phyloP scores from a whole-genome alignment of 257 asterid species.

The Solanum sitiens region DNA sequence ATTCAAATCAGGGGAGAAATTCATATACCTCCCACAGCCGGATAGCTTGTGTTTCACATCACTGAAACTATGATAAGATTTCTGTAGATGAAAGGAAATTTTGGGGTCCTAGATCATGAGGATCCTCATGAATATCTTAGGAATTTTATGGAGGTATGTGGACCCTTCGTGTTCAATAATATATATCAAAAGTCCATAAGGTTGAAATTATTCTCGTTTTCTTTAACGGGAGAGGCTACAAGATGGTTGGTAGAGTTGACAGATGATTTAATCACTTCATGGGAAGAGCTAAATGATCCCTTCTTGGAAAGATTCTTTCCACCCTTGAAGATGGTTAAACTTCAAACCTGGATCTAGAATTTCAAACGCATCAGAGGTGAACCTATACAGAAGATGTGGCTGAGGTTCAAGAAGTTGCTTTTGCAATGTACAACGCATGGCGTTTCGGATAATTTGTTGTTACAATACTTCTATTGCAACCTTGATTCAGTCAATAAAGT shows the following conservation, averaged over 20 bases:
- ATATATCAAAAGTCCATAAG: no score
- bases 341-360: background rate
- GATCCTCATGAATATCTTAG: no score
- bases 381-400: background rate
- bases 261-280: background rate
- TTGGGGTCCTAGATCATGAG: no score
- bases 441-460: background rate
- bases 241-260: background rate
- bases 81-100: no score
- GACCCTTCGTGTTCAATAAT: no score
- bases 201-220: background rate
- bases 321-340: background rate
- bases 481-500: background rate
- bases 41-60: no score
- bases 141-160: no score
- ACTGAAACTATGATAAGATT: no score
- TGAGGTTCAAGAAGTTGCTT: background rate
- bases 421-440: background rate
- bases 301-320: background rate
- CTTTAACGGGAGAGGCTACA: background rate
- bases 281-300: background rate
- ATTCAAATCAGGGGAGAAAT: no score
- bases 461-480: background rate
- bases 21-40: no score
- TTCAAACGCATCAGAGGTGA: background rate